Percentiles rank a stretch among this genome's conserved stretches.
phyloP scores from a whole-genome alignment of 1,139 yeast species.

The Magnusiomyces suaveolens region DNA sequence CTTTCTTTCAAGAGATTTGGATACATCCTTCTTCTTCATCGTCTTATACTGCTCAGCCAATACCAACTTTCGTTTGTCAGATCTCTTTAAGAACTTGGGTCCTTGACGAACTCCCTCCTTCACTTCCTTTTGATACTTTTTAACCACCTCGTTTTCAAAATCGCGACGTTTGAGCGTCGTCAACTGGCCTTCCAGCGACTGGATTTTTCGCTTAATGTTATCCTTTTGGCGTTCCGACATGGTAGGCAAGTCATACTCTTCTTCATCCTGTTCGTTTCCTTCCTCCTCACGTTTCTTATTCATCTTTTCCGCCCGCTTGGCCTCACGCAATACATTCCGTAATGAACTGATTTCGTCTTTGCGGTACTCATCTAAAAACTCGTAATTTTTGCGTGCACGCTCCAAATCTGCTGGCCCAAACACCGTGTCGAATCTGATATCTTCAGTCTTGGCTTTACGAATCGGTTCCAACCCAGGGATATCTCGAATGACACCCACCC shows the following conservation, averaged over 20 bases:
- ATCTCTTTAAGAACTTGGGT: conserved; percentile 58
- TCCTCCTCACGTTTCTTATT: conserved; percentile 22
- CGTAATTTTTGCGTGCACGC: conserved; percentile 60
- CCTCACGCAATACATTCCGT: conserved; percentile 30
- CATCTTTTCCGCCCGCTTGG: conserved; percentile 41
- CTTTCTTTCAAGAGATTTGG: conserved; percentile 83
- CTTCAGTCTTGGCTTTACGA: conserved; percentile 33
- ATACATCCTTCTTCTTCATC: conserved; percentile 77
- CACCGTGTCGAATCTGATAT: conserved; percentile 83
- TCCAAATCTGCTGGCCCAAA: conserved; percentile 71
- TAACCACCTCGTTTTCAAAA: conserved; percentile 54
- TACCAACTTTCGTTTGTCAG: conserved; percentile 71
- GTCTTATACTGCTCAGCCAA: conserved; percentile 81
- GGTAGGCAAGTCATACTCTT: not conserved
- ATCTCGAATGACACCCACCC: conserved; percentile 60
- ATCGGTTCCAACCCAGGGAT: conserved; percentile 55
- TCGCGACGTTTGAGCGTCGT: conserved; percentile 72
- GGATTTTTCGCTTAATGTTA: conserved; percentile 42
- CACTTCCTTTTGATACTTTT: conserved; percentile 40
- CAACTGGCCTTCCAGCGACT: conserved; percentile 59
- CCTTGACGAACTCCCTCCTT: conserved; percentile 43
- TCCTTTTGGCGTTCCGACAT: conserved; percentile 39
- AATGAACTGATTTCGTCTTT: conserved; percentile 46
- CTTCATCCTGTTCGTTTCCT: not conserved
- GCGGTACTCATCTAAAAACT: conserved; percentile 78